Evolutionary conservation across 1,284 basidiomycete species (phyloP), one percentile per base, ranked within the genome.

Genomic region (Puccinia triticina): DNA sequence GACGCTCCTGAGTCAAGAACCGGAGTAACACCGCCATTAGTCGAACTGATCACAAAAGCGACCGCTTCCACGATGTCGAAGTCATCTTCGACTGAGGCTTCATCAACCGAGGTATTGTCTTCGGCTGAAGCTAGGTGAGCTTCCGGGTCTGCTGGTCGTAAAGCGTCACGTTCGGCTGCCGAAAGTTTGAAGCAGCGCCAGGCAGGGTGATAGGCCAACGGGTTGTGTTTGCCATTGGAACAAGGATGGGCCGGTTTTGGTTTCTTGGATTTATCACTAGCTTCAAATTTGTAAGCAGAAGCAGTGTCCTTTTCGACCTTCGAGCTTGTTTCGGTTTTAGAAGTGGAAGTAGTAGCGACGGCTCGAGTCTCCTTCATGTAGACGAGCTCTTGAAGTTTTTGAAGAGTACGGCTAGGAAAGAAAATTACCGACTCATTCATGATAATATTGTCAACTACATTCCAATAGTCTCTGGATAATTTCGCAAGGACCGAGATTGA

Each of bases 181-280:
- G 61, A 29, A 8, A 64, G 21, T 37, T 64, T 29, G 26, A 64
- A 64, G 21, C 61, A 64, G 10, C 34, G 10, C 61, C 61, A 64
- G 4, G n/a, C n/a, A 14, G 61, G 61, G 21, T 64, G 61, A 37
- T 18, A 37, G 5, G 61, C 61, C 32, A 32, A 32, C 2, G 61
- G 61, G n/a, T 64, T 64, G 21, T 64, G 61, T 37, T 64, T 64
- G 21, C 61, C 61, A 10, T 5, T 5, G 3, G 18, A 64, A 21
- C 61, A 64, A 11, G 61, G 61, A 64, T 64, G 18, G 10, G 34
- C 14, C 7, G 61, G 61, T 12, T 29, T 5, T n/a, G 10, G 3
- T 64, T 29, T 64, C 21, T 64, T 64, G 10, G 61, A 37, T 64
- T 64, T 64, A 26, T 32, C 32, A 67, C 16, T 67, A 40, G 64